Conservation (phyloP, 805 yeast species). For the Wickerhamomyces bisporus region DNA sequence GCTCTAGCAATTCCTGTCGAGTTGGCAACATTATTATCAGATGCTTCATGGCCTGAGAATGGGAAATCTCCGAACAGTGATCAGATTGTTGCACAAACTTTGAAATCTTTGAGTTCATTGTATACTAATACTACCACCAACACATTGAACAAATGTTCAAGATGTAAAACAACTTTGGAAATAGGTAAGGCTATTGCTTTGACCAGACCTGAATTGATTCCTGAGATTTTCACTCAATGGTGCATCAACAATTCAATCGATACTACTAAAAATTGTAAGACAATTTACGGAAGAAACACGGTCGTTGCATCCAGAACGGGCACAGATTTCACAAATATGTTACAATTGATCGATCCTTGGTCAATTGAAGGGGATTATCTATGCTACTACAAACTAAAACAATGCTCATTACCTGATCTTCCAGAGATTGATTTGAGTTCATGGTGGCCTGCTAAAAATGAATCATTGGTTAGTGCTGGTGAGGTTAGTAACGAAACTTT, state of each 20-base stretch:
- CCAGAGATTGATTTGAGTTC: conserved; percentile 41
- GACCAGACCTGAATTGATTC: conserved; percentile 36
- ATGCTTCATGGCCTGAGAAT: conserved; percentile 7
- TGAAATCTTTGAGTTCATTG: conserved; percentile 11
- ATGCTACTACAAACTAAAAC: conserved; percentile 47
- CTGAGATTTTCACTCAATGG: conserved; percentile 38
- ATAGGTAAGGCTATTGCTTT: conserved; percentile 34
- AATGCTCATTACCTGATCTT: conserved; percentile 50
- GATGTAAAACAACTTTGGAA: conserved; percentile 31
- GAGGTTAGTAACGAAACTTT: conserved; percentile 41
- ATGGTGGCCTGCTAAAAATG: conserved; percentile 42
- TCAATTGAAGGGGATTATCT: conserved; percentile 55
- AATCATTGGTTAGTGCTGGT: conserved; percentile 38
- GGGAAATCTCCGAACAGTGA: conserved; percentile 10
- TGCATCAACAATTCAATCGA: conserved; percentile 31
- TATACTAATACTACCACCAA: conserved; percentile 12
- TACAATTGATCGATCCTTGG: conserved; percentile 45
- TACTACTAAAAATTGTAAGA: conserved; percentile 24
- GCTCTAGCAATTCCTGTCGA: conserved; percentile 1
- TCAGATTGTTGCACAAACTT: conserved; percentile 9
- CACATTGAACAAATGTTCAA: conserved; percentile 24
- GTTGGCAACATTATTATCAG: neutral
- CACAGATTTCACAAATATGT: conserved; percentile 45
- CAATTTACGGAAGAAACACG: conserved; percentile 33
- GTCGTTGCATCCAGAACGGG: conserved; percentile 33